Percentiles rank a stretch among this genome's conserved stretches.
Conservation (phyloP, 2,329 filamentous ascomycete genomes). For the Bipolaris cookei region DNA sequence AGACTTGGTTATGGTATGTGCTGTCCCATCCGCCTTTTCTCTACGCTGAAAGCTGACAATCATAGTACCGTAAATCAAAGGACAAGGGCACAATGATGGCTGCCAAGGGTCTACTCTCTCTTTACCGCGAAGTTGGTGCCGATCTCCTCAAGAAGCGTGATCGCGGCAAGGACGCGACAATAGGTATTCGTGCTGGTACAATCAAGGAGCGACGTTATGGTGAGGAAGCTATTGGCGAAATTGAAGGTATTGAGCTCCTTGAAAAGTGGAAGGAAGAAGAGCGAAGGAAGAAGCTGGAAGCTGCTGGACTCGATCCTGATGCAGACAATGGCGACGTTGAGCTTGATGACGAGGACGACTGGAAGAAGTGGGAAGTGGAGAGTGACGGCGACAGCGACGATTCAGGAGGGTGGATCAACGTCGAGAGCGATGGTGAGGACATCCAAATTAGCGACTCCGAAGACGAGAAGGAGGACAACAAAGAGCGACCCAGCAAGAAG, state of each 20-base stretch:
- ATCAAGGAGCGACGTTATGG: constrained; percentile 80
- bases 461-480: constrained; percentile 62
- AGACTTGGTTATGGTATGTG: constrained; percentile 75
- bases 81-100: constrained; percentile 99
- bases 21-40: background rate
- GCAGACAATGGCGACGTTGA: constrained; percentile 66
- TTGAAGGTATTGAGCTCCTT: constrained; percentile 89
- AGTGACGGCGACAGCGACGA: constrained; percentile 66
- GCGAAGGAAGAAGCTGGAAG: constrained; percentile 72
- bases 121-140: constrained; percentile 90
- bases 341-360: constrained; percentile 63
- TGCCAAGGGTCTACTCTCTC: constrained; percentile 84
- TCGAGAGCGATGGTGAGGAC: constrained; percentile 78
- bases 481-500: constrained; percentile 68
- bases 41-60: constrained; percentile 8
- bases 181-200: constrained; percentile 78
- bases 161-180: constrained; percentile 87
- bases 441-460: constrained; percentile 77
- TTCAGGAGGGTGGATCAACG: constrained; percentile 92
- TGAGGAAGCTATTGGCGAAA: constrained; percentile 80
- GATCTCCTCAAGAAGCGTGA: constrained; percentile 89
- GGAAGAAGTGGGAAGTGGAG: constrained; percentile 67
- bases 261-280: constrained; percentile 95
- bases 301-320: constrained; percentile 69
- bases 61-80: constrained; percentile 85